A percentile compares a stretch with the other conserved stretches of the same genome.
These are phyloP conservation scores for Capronia coronata DNA, from an alignment of 2,329 filamentous ascomycete genomes.

Conservation along the genomic window DNA sequence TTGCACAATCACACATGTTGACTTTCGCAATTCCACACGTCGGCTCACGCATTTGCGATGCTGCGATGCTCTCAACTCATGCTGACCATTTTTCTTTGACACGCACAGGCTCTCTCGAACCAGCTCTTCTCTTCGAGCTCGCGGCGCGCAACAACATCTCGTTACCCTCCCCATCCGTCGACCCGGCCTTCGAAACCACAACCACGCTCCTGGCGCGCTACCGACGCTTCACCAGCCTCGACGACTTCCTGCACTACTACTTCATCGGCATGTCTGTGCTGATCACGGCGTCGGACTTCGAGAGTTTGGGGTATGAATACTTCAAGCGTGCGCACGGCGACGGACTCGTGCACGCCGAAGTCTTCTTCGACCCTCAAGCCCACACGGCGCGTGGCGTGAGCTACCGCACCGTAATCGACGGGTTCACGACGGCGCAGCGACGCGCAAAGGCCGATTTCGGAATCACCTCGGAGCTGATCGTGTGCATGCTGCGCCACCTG, in stretches of 20 bases:
- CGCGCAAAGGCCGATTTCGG: conserved; percentile 57
- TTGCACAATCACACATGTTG: too few species aligned
- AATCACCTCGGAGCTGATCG: conserved; percentile 60
- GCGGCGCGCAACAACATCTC: conserved; percentile 59
- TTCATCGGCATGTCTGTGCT: conserved; percentile 70
- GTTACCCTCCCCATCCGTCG: conserved; percentile 49
- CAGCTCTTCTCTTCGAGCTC: conserved; percentile 62
- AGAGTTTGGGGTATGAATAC: conserved; percentile 66
- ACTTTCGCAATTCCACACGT: too few species aligned
- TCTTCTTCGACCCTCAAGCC: conserved; percentile 77
- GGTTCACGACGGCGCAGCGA: conserved; percentile 55
- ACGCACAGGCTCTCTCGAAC: conserved; percentile 56
- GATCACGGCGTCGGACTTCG: conserved; percentile 59
- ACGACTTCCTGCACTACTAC: conserved; percentile 71
- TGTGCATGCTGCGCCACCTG: conserved; percentile 59
- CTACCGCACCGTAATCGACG: conserved; percentile 58
- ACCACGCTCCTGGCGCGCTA: conserved; percentile 59
- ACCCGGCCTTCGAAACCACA: conserved; percentile 58
- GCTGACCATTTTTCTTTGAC: too few species aligned
- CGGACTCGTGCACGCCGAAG: conserved; percentile 65
- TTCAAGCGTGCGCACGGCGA: conserved; percentile 59
- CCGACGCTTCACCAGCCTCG: conserved; percentile 59
- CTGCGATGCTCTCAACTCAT: too few species aligned
- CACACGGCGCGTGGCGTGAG: conserved; percentile 60
- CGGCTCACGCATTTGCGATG: too few species aligned